These are phyloP conservation scores for Colletotrichum sp. DNA, from an alignment of 2,329 filamentous ascomycete genomes.

Conservation along the genomic window DNA sequence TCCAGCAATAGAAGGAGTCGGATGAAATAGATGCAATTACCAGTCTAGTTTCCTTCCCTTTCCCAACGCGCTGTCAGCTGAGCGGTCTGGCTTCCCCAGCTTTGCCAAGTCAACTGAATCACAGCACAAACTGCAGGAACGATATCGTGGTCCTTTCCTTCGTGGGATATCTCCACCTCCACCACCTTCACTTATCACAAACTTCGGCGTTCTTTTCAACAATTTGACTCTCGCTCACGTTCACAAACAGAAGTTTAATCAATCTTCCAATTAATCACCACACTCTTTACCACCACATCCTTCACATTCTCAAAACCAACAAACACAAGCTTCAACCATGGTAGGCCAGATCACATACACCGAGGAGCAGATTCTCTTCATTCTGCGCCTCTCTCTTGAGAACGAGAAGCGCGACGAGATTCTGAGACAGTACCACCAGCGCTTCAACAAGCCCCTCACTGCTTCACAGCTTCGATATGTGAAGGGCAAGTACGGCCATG, in stretches of 20 bases:
- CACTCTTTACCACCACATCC: neutral
- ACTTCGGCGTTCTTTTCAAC: neutral
- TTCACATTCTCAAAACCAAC: neutral
- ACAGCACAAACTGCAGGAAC: neutral
- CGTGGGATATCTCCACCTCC: neutral
- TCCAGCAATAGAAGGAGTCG: neutral
- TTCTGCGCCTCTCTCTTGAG: constrained; percentile 32
- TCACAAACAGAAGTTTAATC: neutral
- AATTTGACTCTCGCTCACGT: neutral
- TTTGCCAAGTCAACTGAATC: neutral
- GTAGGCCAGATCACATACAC: constrained; percentile 39
- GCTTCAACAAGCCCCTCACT: constrained; percentile 33
- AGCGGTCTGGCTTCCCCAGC: neutral
- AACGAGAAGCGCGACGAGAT: constrained; percentile 30
- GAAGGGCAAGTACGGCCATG: constrained; percentile 44
- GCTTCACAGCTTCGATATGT: constrained; percentile 40
- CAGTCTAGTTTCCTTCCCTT: neutral
- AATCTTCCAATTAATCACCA: neutral
- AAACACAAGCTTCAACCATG: constrained; percentile 26
- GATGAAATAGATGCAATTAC: neutral
- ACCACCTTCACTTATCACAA: neutral
- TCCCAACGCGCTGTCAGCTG: neutral
- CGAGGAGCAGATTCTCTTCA: constrained; percentile 37
- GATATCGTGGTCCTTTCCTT: neutral
- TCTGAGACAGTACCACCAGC: constrained; percentile 27